phyloP scores from a whole-genome alignment of 1,284 basidiomycete species.

The Leccinum griseonigrum region DNA sequence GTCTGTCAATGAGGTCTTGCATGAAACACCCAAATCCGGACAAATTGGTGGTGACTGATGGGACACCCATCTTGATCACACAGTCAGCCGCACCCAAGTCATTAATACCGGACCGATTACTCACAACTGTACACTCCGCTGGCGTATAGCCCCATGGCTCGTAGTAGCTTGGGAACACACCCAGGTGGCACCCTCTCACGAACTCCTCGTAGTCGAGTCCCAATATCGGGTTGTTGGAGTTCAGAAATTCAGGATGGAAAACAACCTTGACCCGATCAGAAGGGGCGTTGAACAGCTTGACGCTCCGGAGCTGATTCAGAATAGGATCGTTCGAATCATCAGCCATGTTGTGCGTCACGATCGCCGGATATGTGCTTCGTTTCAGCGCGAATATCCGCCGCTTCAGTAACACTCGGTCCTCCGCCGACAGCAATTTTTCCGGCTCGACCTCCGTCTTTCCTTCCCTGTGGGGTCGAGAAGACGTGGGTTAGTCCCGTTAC shows the following conservation, averaged over 20 bases:
- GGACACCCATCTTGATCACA: slow-evolving; percentile 84
- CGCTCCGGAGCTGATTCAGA: slow-evolving; percentile 90
- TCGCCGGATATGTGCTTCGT: slow-evolving; percentile 88
- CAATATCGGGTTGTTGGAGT: slow-evolving; percentile 95
- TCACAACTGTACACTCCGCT: slow-evolving; percentile 79
- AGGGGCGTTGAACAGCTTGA: slow-evolving; percentile 86
- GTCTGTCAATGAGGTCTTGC: slow-evolving; percentile 96
- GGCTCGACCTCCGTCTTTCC: slow-evolving; percentile 73
- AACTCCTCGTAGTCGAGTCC: slow-evolving; percentile 99
- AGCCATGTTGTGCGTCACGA: slow-evolving; percentile 97
- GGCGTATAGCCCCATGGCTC: slow-evolving; percentile 93
- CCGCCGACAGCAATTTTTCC: slow-evolving; percentile 79
- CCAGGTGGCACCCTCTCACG: slow-evolving; percentile 95
- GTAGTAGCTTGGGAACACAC: slow-evolving; percentile 96
- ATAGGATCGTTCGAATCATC: slow-evolving; percentile 93
- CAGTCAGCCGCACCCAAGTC: slow-evolving; percentile 12
- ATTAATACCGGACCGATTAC: slow-evolving; percentile 27
- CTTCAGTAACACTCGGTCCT: slow-evolving; percentile 96
- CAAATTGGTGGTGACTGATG: slow-evolving; percentile 94
- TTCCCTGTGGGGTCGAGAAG: slow-evolving; percentile 48
- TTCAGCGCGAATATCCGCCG: slow-evolving; percentile 95
- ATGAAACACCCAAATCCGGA: slow-evolving; percentile 98
- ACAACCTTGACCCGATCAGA: slow-evolving; percentile 92
- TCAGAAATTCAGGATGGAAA: slow-evolving; percentile 98
- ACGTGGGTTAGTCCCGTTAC: neutral